Evolutionary conservation across 2,329 filamentous ascomycete species (phyloP).

Genomic region (Colletotrichum sp.): DNA sequence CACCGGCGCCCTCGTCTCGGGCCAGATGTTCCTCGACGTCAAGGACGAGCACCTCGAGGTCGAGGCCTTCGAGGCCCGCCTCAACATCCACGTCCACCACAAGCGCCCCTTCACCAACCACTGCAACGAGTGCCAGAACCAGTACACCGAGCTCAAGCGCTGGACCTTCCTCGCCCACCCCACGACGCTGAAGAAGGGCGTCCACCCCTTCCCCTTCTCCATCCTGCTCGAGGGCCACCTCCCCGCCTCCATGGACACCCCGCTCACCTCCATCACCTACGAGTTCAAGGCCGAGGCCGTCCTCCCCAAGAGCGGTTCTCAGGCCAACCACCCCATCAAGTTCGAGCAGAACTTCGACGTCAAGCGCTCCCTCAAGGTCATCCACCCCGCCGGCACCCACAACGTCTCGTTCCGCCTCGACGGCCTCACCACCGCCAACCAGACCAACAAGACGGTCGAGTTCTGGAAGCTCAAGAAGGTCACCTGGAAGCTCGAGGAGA

Average conservation of each 20-base stretch:
- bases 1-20: conserved; percentile 84
- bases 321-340: conserved; percentile 47
- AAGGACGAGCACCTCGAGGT: conserved; percentile 68
- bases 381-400: conserved; percentile 86
- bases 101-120: conserved; percentile 83
- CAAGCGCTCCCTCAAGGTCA: conserved; percentile 80
- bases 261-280: conserved; percentile 78
- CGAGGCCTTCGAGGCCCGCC: conserved; percentile 66
- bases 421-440: conserved; percentile 77
- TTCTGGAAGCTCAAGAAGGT: conserved; percentile 90
- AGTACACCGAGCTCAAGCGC: conserved; percentile 74
- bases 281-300: conserved; percentile 73
- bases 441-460: conserved; percentile 73
- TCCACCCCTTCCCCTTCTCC: conserved; percentile 87
- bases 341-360: conserved; percentile 74
- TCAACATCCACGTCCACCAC: conserved; percentile 74
- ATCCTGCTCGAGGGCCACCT: conserved; percentile 84
- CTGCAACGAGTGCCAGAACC: conserved; percentile 77
- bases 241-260: conserved; percentile 81
- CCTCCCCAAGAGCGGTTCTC: conserved; percentile 46
- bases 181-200: conserved; percentile 55
- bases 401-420: conserved; percentile 81
- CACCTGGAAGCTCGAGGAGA: conserved; percentile 93
- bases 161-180: conserved; percentile 77
- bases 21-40: conserved; percentile 78